Evolutionary conservation across 2,329 filamentous ascomycete genomes (phyloP), one percentile per base, ranked within the genome.

Genomic region (Diaporthe sp.): DNA sequence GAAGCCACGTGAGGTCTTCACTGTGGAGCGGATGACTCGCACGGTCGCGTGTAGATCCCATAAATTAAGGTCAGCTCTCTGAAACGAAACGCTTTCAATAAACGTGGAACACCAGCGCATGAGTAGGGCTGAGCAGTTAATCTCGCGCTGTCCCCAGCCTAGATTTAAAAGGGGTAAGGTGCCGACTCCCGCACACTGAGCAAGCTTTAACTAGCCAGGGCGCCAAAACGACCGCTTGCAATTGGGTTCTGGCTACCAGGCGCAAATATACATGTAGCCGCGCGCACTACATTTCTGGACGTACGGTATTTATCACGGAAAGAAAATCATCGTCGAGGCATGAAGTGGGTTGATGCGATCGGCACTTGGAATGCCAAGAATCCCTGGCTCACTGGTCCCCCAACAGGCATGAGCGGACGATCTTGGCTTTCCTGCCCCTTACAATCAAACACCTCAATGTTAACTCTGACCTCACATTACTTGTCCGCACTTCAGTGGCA

Each of bases 41-140:
- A 51, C 2, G 39, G 19, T 10, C 44, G 63, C 44, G 30, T 32
- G 44, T 44, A 66, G 44, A 51, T 66, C 44, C 12, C 42, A 25
- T 10, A 17, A 35, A 51, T 51, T 25, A 27, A 66, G 61, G 30
- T 51, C 61, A 51, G 44, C 32, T 32, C n/a, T 51, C 44, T 27
- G 63, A 51, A 66, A 51, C 63, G 22, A 39, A 37, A 51, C 44
- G 30, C 30, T 15, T 19, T 37, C 61, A 66, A 66, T 66, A 25
- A 51, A 51, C 30, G 22, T 66, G 44, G 63, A 51, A 66, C 63
- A 9, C 35, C 44, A 51, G 22, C 22, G 44, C 63, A 51, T 66
- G 63, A 51, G 44, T 66, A 66, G 39, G 63, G 63, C 63, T 66
- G 63, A 27, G 63, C 63, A 66, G 37, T 25, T 51, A 51, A 51